phyloP scores from a whole-genome alignment of 768 basidiomycete genomes.

The Amyloporia xantha region DNA sequence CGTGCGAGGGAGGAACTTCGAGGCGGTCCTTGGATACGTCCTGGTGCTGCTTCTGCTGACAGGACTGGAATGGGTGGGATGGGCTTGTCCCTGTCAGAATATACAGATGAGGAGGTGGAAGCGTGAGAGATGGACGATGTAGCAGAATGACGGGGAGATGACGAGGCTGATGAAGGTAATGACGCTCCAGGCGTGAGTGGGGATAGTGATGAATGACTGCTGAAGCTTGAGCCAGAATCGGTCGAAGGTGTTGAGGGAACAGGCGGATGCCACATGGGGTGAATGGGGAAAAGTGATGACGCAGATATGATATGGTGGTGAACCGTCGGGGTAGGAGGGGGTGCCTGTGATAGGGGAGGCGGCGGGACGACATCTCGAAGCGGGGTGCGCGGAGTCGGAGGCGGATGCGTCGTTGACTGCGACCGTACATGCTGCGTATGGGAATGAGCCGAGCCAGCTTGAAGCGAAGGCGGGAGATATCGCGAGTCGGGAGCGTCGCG shows the following conservation, averaged over 20 bases:
- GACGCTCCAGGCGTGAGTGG: constrained; percentile 11
- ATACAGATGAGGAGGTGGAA: background rate
- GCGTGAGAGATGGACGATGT: background rate
- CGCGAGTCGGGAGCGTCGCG: background rate
- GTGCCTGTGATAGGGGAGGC: constrained; percentile 9
- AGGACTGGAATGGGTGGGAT: background rate
- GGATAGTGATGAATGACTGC: background rate
- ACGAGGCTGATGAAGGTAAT: constrained; percentile 8
- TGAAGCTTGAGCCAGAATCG: constrained; percentile 7
- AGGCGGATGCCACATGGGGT: constrained; percentile 13
- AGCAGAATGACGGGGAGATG: constrained; percentile 1
- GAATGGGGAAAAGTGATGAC: constrained; percentile 3
- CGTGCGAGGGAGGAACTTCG: background rate
- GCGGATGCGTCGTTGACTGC: constrained; percentile 8
- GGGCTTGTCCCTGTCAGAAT: background rate
- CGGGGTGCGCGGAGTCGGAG: background rate
- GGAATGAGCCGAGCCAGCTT: constrained; percentile 2
- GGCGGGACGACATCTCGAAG: constrained; percentile 1
- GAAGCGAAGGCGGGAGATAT: background rate
- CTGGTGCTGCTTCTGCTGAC: background rate
- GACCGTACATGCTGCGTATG: constrained; percentile 3
- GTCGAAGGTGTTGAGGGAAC: constrained; percentile 10
- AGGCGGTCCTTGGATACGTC: background rate
- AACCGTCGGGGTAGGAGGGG: constrained; percentile 9
- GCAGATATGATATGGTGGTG: constrained; percentile 8